Evolutionary conservation across 768 basidiomycete species (phyloP).

Genomic region (Terana coerulea): DNA sequence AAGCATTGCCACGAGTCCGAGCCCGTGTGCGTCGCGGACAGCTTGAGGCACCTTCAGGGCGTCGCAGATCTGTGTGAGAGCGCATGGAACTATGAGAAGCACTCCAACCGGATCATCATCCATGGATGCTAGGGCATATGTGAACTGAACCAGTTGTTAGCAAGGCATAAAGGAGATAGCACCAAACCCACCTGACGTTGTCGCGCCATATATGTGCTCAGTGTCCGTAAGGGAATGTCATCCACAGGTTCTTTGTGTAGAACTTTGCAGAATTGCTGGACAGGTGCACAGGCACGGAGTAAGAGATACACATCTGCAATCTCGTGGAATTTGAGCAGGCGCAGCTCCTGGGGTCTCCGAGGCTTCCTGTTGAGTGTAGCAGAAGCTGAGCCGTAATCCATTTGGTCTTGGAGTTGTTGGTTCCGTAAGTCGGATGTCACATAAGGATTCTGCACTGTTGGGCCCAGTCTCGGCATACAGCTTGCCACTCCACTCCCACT

Average conservation of each 20-base stretch:
- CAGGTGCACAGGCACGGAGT: slow-evolving; percentile 43
- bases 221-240: slow-evolving; percentile 32
- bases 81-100: slow-evolving; percentile 51
- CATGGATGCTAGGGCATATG: slow-evolving; percentile 43
- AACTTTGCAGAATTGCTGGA: slow-evolving; percentile 52
- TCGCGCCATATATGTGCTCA: slow-evolving; percentile 45
- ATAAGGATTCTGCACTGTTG: slow-evolving; percentile 33
- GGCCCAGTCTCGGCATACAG: slow-evolving; percentile 39
- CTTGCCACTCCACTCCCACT: slow-evolving; percentile 65
- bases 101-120: slow-evolving; percentile 47
- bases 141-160: slow-evolving; percentile 35
- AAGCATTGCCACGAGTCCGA: slow-evolving; percentile 40
- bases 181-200: slow-evolving; percentile 41
- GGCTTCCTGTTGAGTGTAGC: no score
- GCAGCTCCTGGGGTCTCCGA: slow-evolving; percentile 35
- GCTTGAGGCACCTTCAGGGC: slow-evolving; percentile 40
- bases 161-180: neutral
- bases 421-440: slow-evolving; percentile 47
- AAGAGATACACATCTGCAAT: slow-evolving; percentile 43
- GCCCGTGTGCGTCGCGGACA: slow-evolving; percentile 25
- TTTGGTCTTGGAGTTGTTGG: slow-evolving; percentile 34
- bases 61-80: slow-evolving; percentile 30
- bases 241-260: slow-evolving; percentile 39
- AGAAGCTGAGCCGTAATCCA: slow-evolving; percentile 48
- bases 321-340: slow-evolving; percentile 46